A percentile compares a stretch with the other conserved stretches of the same genome.
Evolutionary conservation across 352 stramenopile genomes (phyloP).

Genomic region (Pythium plurisporium): DNA sequence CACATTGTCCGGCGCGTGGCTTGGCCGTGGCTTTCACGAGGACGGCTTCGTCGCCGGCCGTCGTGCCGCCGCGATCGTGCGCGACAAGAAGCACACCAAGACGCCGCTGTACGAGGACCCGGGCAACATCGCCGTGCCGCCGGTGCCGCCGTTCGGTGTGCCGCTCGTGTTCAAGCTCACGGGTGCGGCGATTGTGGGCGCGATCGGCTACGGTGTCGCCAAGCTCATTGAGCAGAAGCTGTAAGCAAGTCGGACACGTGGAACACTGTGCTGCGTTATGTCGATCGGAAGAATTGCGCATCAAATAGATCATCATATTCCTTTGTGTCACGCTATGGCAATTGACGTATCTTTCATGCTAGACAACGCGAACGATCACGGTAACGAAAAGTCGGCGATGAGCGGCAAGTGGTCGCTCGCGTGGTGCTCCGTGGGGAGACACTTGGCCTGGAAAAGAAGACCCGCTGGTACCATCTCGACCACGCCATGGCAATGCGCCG

Average conservation of each 20-base stretch:
- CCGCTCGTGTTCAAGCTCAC: conserved; percentile 63
- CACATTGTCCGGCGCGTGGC: conserved; percentile 74
- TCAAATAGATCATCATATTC: conserved; percentile 3
- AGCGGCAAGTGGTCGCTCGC: conserved; percentile 67
- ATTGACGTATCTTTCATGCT: too few relatives aligned
- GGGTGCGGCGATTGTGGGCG: conserved; percentile 43
- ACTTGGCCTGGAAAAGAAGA: conserved; percentile 42
- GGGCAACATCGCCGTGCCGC: conserved; percentile 66
- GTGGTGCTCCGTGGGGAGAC: conserved; percentile 48
- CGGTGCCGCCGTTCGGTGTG: conserved; percentile 69
- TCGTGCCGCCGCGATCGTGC: conserved; percentile 69
- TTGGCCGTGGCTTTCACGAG: conserved; percentile 84
- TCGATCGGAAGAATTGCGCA: not conserved
- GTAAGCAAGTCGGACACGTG: conserved; percentile 5
- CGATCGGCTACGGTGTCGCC: conserved; percentile 55
- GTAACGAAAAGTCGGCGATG: conserved; percentile 52
- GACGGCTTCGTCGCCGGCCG: conserved; percentile 83
- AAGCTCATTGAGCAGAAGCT: conserved; percentile 44
- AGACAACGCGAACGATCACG: too few relatives aligned
- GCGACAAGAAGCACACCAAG: conserved; percentile 66
- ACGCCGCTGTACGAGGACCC: conserved; percentile 80
- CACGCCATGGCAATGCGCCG: conserved; percentile 56
- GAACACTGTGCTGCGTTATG: not conserved
- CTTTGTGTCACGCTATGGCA: too few relatives aligned
- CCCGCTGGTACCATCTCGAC: conserved; percentile 53